Conservation (phyloP, 148 eudicot genomes). For the Rhododendron simsii region DNA sequence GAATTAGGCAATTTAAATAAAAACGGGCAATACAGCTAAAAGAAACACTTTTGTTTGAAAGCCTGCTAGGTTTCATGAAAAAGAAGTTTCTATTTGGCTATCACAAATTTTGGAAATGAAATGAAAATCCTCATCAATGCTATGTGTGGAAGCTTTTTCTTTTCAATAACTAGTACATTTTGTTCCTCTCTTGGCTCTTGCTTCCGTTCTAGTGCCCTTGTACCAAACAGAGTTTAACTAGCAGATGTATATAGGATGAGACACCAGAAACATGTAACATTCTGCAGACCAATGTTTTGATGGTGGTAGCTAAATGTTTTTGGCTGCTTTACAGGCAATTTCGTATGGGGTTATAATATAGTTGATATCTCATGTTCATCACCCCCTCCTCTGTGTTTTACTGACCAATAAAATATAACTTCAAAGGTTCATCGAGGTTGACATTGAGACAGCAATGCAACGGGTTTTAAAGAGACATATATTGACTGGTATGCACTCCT, state of each 20-base stretch:
- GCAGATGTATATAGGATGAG: neutral
- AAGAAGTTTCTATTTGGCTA: too few species aligned
- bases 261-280: neutral
- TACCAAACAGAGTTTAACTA: neutral
- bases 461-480: constrained; percentile 84
- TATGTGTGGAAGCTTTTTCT: neutral
- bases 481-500: constrained; percentile 48
- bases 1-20: neutral
- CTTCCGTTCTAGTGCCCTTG: neutral
- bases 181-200: neutral
- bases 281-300: neutral
- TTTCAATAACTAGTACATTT: neutral
- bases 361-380: neutral
- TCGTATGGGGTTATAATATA: neutral
- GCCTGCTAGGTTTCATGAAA: neutral
- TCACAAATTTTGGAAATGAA: neutral
- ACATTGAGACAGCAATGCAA: constrained; percentile 70
- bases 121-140: neutral
- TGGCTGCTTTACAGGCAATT: neutral
- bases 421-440: constrained; percentile 80
- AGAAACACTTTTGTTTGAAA: neutral
- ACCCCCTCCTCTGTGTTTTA: neutral
- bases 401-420: neutral
- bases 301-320: neutral
- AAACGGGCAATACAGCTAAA: neutral